A percentile compares a stretch with the other conserved stretches of the same genome.
These are phyloP conservation scores for Syzygium grande DNA, from an alignment of 345 rosid genomes.

Conservation along the genomic window DNA sequence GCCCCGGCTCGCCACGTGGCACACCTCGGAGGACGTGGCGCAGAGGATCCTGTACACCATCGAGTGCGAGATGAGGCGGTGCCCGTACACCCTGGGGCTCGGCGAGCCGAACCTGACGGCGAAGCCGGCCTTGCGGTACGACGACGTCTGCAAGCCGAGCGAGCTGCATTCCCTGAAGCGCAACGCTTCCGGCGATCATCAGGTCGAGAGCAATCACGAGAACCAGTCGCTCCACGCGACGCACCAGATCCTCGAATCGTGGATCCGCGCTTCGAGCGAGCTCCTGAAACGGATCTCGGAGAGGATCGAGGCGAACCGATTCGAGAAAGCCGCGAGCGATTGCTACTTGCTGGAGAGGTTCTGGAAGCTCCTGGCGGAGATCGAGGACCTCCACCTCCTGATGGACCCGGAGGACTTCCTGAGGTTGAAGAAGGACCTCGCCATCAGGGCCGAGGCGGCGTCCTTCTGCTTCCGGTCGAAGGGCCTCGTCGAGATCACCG, in stretches of 20 bases:
- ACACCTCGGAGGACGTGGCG: constrained; percentile 59
- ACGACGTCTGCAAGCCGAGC: constrained; percentile 63
- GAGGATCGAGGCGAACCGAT: constrained; percentile 31
- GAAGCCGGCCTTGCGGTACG: constrained; percentile 77
- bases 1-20: constrained; percentile 75
- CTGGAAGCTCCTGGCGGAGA: constrained; percentile 71
- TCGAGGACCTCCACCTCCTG: constrained; percentile 62
- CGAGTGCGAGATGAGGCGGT: constrained; percentile 75
- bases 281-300: constrained; percentile 37
- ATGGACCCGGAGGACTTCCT: constrained; percentile 91
- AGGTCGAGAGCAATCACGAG: constrained; percentile 51
- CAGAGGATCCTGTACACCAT: constrained; percentile 50
- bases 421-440: constrained; percentile 51
- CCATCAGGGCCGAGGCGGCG: constrained; percentile 37
- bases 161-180: constrained; percentile 52
- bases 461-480: constrained; percentile 80
- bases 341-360: constrained; percentile 54
- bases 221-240: constrained; percentile 53
- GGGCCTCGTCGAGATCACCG: constrained; percentile 57
- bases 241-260: constrained; percentile 79
- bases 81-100: constrained; percentile 70
- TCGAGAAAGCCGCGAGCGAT: constrained; percentile 43
- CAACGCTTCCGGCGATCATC: constrained; percentile 26
- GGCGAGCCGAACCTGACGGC: constrained; percentile 80
- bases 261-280: constrained; percentile 47